Evolutionary conservation across 257 asterid species (phyloP), one percentile per base, ranked within the genome.

Genomic region (Knoxia roxburghii): DNA sequence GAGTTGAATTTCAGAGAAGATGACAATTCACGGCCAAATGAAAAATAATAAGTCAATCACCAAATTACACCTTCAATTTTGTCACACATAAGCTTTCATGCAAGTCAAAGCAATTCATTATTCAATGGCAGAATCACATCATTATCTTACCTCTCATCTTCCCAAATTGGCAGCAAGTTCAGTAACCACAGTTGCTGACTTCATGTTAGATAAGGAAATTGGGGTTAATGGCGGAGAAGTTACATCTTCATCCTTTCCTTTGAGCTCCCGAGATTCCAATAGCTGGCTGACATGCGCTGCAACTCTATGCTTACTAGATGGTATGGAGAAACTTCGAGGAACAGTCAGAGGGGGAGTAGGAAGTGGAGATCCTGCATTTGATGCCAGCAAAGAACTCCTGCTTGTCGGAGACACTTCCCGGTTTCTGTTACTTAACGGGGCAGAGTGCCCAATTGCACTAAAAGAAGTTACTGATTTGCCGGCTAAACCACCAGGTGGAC

Each of bases 141-240:
- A 63, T 62, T 71, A 32, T 46, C 55, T 63, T 76, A 86, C 97
- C 98, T 86, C 88, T 81, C 68, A 89, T 86, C 72, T 86, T 82
- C 60, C 86, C 76, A 83, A 69, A 73, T 78, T 79, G 53, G 78
- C 41, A 51, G 63, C 64, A 24, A 74, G 71, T 67, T 74, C 76
- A 20, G 79, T 41, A 61, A 67, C 56, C 54, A 65, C 53, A 43
- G 72, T 41, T 15, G 81, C 78, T 59, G 94, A 74, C 76, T 81
- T 81, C 79, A 84, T 58, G 70, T 81, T 85, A 56, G 90, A 81
- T 49, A 90, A 74, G 69, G 90, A 78, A 24, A 93, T 76, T 43
- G 97, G 99, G 13, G 95, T 86, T 40, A 90, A 75, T 24, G 99
- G 91, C 73, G 99, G 97, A 48, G 97, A 93, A 40, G 80, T 56